phyloP scores from a whole-genome alignment of 352 stramenopile genomes.

The Pythium utonaiense region DNA sequence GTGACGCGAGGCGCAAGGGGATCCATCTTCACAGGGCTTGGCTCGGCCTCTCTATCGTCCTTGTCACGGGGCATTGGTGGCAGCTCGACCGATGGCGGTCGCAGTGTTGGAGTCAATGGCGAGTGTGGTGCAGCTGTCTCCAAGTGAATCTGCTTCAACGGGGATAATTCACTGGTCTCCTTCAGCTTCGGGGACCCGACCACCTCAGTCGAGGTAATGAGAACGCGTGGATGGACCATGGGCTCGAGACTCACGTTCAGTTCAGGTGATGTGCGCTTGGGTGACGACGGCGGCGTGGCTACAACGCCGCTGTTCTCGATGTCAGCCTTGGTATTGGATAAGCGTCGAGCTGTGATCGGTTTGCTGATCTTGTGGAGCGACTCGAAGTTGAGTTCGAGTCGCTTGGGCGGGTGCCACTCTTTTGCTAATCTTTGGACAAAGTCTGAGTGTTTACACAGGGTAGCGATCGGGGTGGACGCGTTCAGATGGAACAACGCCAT shows the following conservation, averaged over 20 bases:
- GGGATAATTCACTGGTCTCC: conserved; percentile 7
- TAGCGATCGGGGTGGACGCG: conserved; percentile 5
- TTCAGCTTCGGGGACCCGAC: neutral
- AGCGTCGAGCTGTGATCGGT: conserved; percentile 1
- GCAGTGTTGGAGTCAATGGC: neutral
- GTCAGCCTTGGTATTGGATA: neutral
- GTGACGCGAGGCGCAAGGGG: neutral
- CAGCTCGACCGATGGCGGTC: conserved; percentile 8
- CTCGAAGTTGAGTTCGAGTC: conserved; percentile 69
- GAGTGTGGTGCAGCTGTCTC: conserved; percentile 5
- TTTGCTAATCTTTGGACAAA: conserved; percentile 41
- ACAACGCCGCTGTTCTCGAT: neutral
- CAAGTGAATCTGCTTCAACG: conserved; percentile 2
- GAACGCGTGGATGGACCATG: neutral
- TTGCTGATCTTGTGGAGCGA: conserved; percentile 50
- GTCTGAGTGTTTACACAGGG: conserved; percentile 29
- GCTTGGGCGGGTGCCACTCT: conserved; percentile 59
- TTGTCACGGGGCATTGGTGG: conserved; percentile 14
- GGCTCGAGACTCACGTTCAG: conserved; percentile 1
- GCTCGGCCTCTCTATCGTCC: conserved; percentile 7
- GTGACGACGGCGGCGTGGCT: neutral
- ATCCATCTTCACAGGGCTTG: conserved; percentile 17
- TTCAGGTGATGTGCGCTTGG: neutral
- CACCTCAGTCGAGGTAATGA: neutral
- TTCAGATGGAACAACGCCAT: conserved; percentile 70